Percentiles rank a stretch among this genome's conserved stretches.
phyloP scores from a whole-genome alignment of 2,329 filamentous ascomycete genomes.

The Fusarium temperatum region DNA sequence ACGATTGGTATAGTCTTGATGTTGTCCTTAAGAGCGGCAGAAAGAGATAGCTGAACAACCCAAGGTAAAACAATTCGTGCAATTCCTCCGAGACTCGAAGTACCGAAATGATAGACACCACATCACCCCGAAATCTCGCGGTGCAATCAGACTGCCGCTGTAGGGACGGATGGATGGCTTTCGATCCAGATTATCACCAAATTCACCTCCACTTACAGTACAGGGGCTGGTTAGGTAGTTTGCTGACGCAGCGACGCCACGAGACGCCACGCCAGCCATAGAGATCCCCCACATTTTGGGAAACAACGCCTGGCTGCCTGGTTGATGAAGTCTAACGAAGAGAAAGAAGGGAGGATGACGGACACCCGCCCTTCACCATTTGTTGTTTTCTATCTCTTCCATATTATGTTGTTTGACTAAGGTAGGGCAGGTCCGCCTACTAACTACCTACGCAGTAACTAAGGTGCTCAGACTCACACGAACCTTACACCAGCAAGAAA shows the following conservation, averaged over 20 bases:
- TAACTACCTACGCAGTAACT: too few species aligned
- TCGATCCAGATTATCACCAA: neutral
- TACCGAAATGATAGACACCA: neutral
- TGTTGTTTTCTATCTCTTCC: neutral
- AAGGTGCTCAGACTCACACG: constrained; percentile 14
- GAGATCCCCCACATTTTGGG: constrained; percentile 20
- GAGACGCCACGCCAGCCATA: constrained; percentile 31
- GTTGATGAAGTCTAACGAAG: neutral
- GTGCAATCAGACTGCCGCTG: neutral
- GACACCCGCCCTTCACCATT: constrained; percentile 22
- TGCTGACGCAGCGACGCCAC: constrained; percentile 22
- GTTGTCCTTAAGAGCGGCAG: neutral
- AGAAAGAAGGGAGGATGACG: constrained; percentile 3
- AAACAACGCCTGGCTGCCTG: neutral
- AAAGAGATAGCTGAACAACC: neutral
- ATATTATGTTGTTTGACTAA: neutral
- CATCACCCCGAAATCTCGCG: neutral
- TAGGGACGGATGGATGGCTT: neutral
- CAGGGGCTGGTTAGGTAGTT: constrained; percentile 1
- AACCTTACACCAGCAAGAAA: neutral
- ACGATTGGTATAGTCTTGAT: neutral
- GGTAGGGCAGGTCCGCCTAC: neutral
- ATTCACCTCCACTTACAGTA: constrained; percentile 12
- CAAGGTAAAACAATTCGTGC: neutral
- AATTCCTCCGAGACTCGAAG: neutral